Evolutionary conservation across 257 asterid genomes (phyloP).

Genomic region (Nicotiana paniculata): DNA sequence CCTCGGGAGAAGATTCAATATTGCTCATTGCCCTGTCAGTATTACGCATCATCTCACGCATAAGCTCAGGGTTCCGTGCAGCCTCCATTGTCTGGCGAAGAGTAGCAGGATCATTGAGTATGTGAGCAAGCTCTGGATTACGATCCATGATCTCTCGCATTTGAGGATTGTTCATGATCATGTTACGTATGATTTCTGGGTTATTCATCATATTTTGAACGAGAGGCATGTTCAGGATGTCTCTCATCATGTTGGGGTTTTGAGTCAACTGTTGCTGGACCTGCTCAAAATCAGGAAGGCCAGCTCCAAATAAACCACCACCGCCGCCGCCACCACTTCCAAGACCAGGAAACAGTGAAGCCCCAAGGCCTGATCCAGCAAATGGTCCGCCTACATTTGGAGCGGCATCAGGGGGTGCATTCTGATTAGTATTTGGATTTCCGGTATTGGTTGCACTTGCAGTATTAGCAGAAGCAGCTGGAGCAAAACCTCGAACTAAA

Average conservation of each 20-base stretch:
- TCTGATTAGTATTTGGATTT: constrained; percentile 20
- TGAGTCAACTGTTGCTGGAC: constrained; percentile 43
- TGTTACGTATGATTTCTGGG: constrained; percentile 47
- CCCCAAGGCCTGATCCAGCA: constrained; percentile 35
- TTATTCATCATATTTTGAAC: constrained; percentile 51
- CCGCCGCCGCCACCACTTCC: constrained; percentile 31
- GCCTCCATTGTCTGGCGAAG: constrained; percentile 62
- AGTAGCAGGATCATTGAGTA: constrained; percentile 55
- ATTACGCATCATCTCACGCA: constrained; percentile 69
- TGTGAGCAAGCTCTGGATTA: constrained; percentile 50
- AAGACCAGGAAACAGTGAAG: constrained; percentile 39
- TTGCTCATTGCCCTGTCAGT: constrained; percentile 64
- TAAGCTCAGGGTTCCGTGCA: constrained; percentile 57
- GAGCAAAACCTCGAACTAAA: constrained; percentile 47
- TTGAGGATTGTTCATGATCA: constrained; percentile 54
- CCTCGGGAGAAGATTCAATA: constrained; percentile 60
- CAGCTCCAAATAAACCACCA: constrained; percentile 39
- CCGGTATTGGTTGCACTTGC: constrained; percentile 26
- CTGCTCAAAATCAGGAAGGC: constrained; percentile 43
- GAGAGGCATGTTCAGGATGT: constrained; percentile 42
- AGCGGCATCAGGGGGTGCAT: constrained; percentile 26
- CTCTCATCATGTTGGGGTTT: constrained; percentile 55
- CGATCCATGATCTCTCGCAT: constrained; percentile 62
- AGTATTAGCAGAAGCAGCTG: constrained; percentile 29
- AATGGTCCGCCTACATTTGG: constrained; percentile 28